Base-by-base conservation (phyloP, 2,329 filamentous ascomycete species). In the Sporothrix pseudoabietina region DNA sequence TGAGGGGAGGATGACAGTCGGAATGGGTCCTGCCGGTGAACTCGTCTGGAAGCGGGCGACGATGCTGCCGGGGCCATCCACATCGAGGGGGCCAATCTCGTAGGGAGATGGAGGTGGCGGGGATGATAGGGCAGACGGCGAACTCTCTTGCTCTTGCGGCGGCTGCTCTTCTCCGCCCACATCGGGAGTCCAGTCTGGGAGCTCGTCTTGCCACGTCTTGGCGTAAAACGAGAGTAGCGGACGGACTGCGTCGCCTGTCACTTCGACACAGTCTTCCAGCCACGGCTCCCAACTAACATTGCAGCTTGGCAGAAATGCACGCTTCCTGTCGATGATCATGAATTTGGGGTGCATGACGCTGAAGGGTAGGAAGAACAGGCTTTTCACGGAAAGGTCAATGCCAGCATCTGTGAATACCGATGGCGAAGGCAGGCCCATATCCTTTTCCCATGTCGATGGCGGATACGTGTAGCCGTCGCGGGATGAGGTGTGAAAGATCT, bases 311-410 rank as follows among this genome's bases (percentile, higher is more conserved):
- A 96, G 80, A 77, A 91, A 90, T 0, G 91, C 91, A 2, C 82
- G 85, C 44, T 83, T 80, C 0, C 90, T 86, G 79, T 97, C 93
- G 0, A 95, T 81, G 16, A 96, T 85, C 52, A 95, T 85, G 77
- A 93, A 95, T 78, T 97, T 97, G 0, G 93, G 91, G 79, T 97
- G 93, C 89, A 96, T 92, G n/a, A 97, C 91, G 78, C 92, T 93
- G 74, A 96, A 90, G 0, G 93, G 93, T 2, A 90, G 84, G 75
- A 95, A 89, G 80, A 97, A 97, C 8, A 95, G 84, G 75, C 90
- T 93, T 83, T 94, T 94, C 72, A 94, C 88, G 0, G 86, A 83
- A 47, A 97, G 78, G 71, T 94, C 87, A 22, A 97, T 86, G 2
- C 88, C 88, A 0, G 82, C 84, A 4, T 88, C 83, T 47, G 86